Conservation (phyloP, 2,329 filamentous ascomycete genomes). For the Xylariales sp. region DNA sequence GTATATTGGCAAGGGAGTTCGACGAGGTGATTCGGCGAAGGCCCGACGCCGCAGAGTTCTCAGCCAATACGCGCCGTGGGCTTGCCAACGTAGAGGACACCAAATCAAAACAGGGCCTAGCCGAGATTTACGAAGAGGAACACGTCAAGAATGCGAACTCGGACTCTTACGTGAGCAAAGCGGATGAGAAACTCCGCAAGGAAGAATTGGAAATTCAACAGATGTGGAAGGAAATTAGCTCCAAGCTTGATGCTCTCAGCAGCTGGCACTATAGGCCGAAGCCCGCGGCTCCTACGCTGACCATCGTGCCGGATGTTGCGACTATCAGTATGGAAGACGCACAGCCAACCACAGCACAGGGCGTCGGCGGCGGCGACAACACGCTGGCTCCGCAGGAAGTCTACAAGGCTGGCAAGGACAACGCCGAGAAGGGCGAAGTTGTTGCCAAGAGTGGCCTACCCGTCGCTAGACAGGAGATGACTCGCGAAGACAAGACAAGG, state of each 20-base stretch:
- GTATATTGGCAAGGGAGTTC: constrained; percentile 90
- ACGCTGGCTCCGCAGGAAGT: constrained; percentile 94
- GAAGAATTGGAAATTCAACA: constrained; percentile 85
- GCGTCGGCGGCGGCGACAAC: constrained; percentile 74
- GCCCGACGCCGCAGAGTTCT: constrained; percentile 76
- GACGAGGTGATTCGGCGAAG: constrained; percentile 88
- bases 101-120: constrained; percentile 87
- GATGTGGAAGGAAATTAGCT: constrained; percentile 84
- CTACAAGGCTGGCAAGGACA: constrained; percentile 81
- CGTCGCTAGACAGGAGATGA: constrained; percentile 86
- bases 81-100: constrained; percentile 85
- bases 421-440: constrained; percentile 74
- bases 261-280: constrained; percentile 97
- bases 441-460: constrained; percentile 81
- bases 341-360: constrained; percentile 83
- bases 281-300: constrained; percentile 81
- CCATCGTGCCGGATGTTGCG: constrained; percentile 90
- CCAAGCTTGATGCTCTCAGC: constrained; percentile 86
- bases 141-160: constrained; percentile 83
- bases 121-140: constrained; percentile 94
- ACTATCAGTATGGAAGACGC: constrained; percentile 95
- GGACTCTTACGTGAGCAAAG: constrained; percentile 80
- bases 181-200: constrained; percentile 82
- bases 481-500: constrained; percentile 83
- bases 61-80: constrained; percentile 71